These are phyloP conservation scores for Penicillium sp. DNA, from an alignment of 2,329 filamentous ascomycete species.

Conservation along the genomic window DNA sequence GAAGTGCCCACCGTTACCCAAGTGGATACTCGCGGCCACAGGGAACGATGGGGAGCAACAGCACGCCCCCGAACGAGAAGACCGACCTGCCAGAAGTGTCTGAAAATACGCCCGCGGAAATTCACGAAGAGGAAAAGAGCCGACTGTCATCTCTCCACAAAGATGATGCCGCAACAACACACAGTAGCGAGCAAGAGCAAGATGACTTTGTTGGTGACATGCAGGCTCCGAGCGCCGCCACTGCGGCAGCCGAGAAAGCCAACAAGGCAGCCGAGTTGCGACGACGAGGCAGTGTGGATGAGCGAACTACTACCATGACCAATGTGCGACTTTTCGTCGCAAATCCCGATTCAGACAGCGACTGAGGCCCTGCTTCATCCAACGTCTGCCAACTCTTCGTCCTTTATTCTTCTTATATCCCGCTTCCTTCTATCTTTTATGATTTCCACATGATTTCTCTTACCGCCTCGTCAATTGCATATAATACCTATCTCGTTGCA, in stretches of 20 bases:
- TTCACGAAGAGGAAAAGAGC: constrained; percentile 29
- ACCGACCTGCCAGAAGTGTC: constrained; percentile 43
- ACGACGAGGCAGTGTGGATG: constrained; percentile 49
- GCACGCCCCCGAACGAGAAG: constrained; percentile 51
- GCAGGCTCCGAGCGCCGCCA: constrained; percentile 43
- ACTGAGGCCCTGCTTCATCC: constrained; percentile 22
- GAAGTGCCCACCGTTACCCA: constrained; percentile 44
- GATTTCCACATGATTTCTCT: constrained; percentile 14
- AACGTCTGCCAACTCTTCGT: constrained; percentile 1
- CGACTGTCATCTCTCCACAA: constrained; percentile 24
- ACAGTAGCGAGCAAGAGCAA: constrained; percentile 45
- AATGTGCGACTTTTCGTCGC: constrained; percentile 48
- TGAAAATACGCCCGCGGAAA: constrained; percentile 37
- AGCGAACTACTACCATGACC: constrained; percentile 49
- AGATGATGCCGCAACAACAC: constrained; percentile 30
- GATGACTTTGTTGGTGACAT: constrained; percentile 55
- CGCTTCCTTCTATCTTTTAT: constrained; percentile 13
- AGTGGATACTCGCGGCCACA: constrained; percentile 46
- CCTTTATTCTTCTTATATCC: constrained; percentile 5
- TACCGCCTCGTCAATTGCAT: constrained; percentile 18
- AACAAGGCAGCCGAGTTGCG: constrained; percentile 46
- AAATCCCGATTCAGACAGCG: constrained; percentile 47
- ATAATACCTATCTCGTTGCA: constrained; percentile 23
- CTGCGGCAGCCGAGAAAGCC: constrained; percentile 38
- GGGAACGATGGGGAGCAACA: constrained; percentile 50